Conservation (phyloP, 192 early-diverging fungal genomes). For the Mortierella hygrophila region DNA sequence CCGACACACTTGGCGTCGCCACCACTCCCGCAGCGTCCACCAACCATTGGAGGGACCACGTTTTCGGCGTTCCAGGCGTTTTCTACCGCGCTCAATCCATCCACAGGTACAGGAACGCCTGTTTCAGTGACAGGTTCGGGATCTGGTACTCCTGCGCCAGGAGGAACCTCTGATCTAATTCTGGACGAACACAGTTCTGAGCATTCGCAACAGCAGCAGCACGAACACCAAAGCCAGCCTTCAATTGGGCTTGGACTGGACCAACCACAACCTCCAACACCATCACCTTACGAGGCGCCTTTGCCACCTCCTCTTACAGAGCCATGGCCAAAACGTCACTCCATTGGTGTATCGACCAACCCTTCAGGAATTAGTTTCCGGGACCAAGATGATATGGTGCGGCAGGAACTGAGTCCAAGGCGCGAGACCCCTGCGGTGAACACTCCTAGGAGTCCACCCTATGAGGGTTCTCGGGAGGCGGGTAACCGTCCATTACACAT, state of each 20-base stretch:
- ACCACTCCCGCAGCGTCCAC: conserved; percentile 32
- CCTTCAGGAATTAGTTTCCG: conserved; percentile 30
- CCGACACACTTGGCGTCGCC: conserved; percentile 48
- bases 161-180: not conserved
- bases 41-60: conserved; percentile 21
- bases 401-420: conserved; percentile 38
- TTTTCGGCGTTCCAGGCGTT: conserved; percentile 40
- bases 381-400: conserved; percentile 39
- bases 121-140: not conserved
- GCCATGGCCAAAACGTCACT: conserved; percentile 17
- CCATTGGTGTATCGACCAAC: conserved; percentile 32
- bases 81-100: conserved; percentile 16
- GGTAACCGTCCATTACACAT: conserved; percentile 9
- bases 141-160: not conserved
- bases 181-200: not conserved
- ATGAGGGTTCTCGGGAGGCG: not conserved
- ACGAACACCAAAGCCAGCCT: not conserved
- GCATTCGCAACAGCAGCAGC: not conserved
- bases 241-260: conserved; percentile 23
- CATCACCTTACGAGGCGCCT: not conserved
- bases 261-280: not conserved
- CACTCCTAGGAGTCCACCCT: not conserved
- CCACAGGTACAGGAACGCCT: conserved; percentile 8
- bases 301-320: not conserved
- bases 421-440: not conserved